Evolutionary conservation across 2,329 filamentous ascomycete genomes (phyloP), one percentile per base, ranked within the genome.

Genomic region (Pseudogymnoascus verrucosus): DNA sequence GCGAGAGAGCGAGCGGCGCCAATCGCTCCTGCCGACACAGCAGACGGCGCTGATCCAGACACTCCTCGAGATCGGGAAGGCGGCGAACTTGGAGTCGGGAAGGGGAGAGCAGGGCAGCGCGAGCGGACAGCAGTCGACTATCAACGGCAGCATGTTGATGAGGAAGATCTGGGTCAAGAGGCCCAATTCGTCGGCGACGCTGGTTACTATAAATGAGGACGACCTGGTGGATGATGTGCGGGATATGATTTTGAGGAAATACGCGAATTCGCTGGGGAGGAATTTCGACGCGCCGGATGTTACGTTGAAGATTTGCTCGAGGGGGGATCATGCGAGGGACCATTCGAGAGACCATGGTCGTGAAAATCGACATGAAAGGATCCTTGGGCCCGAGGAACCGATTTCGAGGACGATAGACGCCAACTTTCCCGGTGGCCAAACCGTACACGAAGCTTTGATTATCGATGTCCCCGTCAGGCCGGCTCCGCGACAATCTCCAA

Each of bases 151-250:
- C 28, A 87, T 87, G 84, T 77, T 84, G 68, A 85, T 82, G 64
- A 84, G 91, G 74, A 97, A 96, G 81, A 87, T 98, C 70, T 99
- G 95, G 95, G 93, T 98, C 73, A 95, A 89, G 79, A 84, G 93
- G 71, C 89, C 90, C 19, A 84, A 88, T 68, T 90, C 88, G 65
- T 97, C 93, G 64, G 87, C 93, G 40, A 99, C 95, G 12, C 81
- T 95, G 71, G 89, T 99, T 63, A 86, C 89, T 65, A 89, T 96
- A 70, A 83, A 86, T 69, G 90, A 96, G 71, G 91, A 96, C 71
- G 92, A 96, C 72, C 78, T 98, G 70, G 93, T 98, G 64, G 95
- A 99, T 75, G 93, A 97, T 76, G 88, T 96, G 66, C 89, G 93
- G 70, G 95, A 97, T 69, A 86, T 91, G 80, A 95, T 98, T 64